A percentile compares a stretch with the other conserved stretches of the same genome.
phyloP scores from a whole-genome alignment of 192 early-diverging fungal genomes.

The Diversispora epigaea region DNA sequence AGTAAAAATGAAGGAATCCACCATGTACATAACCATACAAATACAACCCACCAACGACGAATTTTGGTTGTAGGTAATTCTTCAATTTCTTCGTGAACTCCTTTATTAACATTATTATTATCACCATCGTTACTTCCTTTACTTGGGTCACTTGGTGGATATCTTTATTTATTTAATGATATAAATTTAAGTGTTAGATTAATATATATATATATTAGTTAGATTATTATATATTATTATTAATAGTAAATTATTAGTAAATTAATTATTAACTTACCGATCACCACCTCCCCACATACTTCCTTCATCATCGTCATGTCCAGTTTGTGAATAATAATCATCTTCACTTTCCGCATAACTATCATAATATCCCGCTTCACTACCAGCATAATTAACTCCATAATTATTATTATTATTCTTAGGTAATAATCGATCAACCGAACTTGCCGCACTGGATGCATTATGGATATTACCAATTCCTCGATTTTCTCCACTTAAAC shows the following conservation, averaged over 20 bases:
- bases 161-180: background rate
- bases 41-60: constrained; percentile 65
- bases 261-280: too few species aligned
- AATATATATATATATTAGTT: too few species aligned
- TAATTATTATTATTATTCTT: background rate
- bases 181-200: too few species aligned
- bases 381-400: background rate
- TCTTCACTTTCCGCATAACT: constrained; percentile 45
- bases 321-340: constrained; percentile 31
- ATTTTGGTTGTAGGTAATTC: constrained; percentile 47
- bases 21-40: constrained; percentile 84
- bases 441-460: constrained; percentile 38
- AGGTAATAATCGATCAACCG: constrained; percentile 21
- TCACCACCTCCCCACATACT: constrained; percentile 45
- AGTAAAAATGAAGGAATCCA: constrained; percentile 69
- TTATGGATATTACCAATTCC: constrained; percentile 38
- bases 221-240: too few species aligned
- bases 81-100: constrained; percentile 46
- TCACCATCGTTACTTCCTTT: constrained; percentile 21
- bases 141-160: background rate
- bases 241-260: too few species aligned
- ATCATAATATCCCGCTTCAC: constrained; percentile 34
- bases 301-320: constrained; percentile 35
- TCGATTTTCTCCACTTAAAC: constrained; percentile 38
- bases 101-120: background rate